Evolutionary conservation across 306 rosid genomes (phyloP), one percentile per base, ranked within the genome.

Genomic region (Malus fusca): DNA sequence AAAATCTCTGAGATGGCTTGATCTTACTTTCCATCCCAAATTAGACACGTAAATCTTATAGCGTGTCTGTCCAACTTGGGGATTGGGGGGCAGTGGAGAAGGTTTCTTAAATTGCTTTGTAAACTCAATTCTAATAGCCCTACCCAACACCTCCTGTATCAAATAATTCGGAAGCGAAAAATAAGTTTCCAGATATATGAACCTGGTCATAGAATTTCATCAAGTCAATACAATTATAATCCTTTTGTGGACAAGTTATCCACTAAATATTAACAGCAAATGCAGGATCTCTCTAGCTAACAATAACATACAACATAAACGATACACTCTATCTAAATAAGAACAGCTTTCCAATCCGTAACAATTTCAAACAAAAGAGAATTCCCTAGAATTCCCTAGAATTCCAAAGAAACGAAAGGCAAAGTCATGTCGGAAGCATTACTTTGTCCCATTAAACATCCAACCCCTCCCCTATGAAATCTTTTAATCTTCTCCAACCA

Each of bases 21-120:
- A 85, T 85, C 97, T 88, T 64, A 78, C 92, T 82, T 89, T 89
- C 97, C 97, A 90, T 55, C 92, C 87, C 75, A 89, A 88, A 87
- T 95, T 95, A 55, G 97, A 84, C 21, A 73, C 91, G 46, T 89
- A 92, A 72, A 95, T 75, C 71, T 84, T 88, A 84, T 88, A 75
- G 69, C 79, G 82, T 11, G 96, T 79, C 87, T 95, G 97, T 19
- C 69, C 80, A 42, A 87, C 59, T 64, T 79, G 79, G 10, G 91
- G 83, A 42, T 75, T 77, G 22, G 87, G 79, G 23, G 90, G 87
- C 56, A 69, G 75, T 44, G 90, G 88, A 75, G 94, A 30, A 81
- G 93, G 97, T 84, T 86, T 91, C 85, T 91, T 94, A 70, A 91
- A 84, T 51, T 79, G 77, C 82, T 85, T 95, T 42, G 97, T 89